Evolutionary conservation across 2,329 filamentous ascomycete genomes (phyloP).

Genomic region (Calonectria honghensis): DNA sequence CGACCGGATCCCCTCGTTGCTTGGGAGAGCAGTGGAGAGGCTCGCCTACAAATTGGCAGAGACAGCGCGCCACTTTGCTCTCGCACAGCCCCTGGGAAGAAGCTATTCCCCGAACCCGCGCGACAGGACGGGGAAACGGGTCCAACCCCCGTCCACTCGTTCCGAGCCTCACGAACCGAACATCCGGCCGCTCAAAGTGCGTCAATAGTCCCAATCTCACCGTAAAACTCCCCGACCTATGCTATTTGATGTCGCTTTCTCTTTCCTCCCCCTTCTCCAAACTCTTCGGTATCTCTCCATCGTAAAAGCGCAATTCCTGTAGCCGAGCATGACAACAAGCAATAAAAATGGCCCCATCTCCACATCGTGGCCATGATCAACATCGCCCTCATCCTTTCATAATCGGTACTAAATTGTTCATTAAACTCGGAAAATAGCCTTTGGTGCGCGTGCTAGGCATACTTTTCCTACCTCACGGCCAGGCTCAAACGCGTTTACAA

Average conservation of each 20-base stretch:
- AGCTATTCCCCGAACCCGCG: not conserved
- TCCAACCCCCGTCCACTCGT: not conserved
- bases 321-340: not conserved
- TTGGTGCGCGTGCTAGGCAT: not conserved
- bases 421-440: constrained; percentile 17
- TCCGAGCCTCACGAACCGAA: not conserved
- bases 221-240: not conserved
- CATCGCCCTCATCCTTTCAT: constrained; percentile 12
- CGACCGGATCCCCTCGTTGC: constrained; percentile 8
- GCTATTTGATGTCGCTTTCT: not conserved
- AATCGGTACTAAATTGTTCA: not conserved
- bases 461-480: not conserved
- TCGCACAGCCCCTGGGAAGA: not conserved
- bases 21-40: constrained; percentile 12
- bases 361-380: constrained; percentile 15
- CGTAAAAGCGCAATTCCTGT: not conserved
- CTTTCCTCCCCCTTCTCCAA: not conserved
- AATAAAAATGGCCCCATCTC: not conserved
- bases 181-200: not conserved
- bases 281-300: not conserved
- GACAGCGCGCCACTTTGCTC: not conserved
- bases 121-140: constrained; percentile 13
- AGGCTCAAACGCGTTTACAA: not conserved
- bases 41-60: constrained; percentile 14
- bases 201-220: not conserved